Conservation (phyloP, 2,329 filamentous ascomycete species). For the Alternaria triticina region DNA sequence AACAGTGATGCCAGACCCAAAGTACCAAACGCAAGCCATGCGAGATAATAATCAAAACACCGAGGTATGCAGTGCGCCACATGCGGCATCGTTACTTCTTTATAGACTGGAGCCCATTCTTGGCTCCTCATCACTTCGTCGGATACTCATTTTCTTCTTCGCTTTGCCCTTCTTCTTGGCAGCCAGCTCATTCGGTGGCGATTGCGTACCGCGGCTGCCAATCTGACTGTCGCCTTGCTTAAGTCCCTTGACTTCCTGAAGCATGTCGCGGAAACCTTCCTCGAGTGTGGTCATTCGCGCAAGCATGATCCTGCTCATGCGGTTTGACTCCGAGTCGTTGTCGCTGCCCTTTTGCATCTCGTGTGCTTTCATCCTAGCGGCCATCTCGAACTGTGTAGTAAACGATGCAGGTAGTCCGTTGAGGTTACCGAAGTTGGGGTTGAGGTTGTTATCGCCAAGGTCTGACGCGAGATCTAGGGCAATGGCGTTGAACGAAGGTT, state of each 20-base stretch:
- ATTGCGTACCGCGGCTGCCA: conserved; percentile 35
- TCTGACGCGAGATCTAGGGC: conserved; percentile 76
- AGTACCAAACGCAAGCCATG: conserved; percentile 6
- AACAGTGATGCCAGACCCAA: conserved; percentile 6
- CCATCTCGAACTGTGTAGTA: conserved; percentile 66
- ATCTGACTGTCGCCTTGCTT: conserved; percentile 49
- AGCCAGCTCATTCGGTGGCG: conserved; percentile 31
- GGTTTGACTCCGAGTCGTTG: conserved; percentile 42
- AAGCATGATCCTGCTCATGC: conserved; percentile 75
- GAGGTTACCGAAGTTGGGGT: conserved; percentile 66
- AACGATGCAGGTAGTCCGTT: conserved; percentile 76
- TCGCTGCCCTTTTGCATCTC: conserved; percentile 31
- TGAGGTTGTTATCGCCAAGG: conserved; percentile 65
- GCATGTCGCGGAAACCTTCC: conserved; percentile 87
- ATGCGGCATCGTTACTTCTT: not conserved
- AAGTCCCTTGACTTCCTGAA: conserved; percentile 76
- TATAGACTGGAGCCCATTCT: conserved; percentile 39
- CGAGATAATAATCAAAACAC: conserved; percentile 6
- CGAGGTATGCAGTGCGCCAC: conserved; percentile 7
- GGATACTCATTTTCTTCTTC: conserved; percentile 36
- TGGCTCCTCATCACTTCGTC: conserved; percentile 23
- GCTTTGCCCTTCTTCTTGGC: conserved; percentile 39
- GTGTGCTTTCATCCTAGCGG: conserved; percentile 34
- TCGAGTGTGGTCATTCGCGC: conserved; percentile 93
- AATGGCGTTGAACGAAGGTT: conserved; percentile 68